Percentiles rank a stretch among this genome's conserved stretches.
Conservation (phyloP, 495 filamentous ascomycete genomes). For the Penicillium odoratum region DNA sequence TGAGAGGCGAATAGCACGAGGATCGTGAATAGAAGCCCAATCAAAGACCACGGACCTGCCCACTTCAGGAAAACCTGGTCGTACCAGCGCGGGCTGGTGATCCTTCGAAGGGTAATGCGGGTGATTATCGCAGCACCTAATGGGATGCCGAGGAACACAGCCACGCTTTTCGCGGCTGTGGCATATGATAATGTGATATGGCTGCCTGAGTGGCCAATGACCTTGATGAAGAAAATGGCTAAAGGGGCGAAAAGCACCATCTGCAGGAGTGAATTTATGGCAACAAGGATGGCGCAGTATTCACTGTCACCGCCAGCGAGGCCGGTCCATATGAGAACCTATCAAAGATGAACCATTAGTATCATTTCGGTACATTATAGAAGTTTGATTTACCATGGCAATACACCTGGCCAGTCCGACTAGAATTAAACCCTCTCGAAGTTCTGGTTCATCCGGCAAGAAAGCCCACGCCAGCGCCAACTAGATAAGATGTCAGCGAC, state of each 20-base stretch:
- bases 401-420: conserved; percentile 79
- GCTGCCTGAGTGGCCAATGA: conserved; percentile 52
- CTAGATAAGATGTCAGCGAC: conserved; percentile 24
- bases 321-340: conserved; percentile 78
- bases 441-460: conserved; percentile 66
- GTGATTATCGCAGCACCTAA: conserved; percentile 77
- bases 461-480: conserved; percentile 77
- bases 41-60: conserved; percentile 70
- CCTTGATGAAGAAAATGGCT: conserved; percentile 72
- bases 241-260: conserved; percentile 85
- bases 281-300: conserved; percentile 90
- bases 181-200: conserved; percentile 60
- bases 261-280: conserved; percentile 82
- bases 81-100: conserved; percentile 60
- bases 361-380: neutral
- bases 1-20: conserved; percentile 83
- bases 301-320: conserved; percentile 76
- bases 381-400: conserved; percentile 62
- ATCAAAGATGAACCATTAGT: conserved; percentile 2
- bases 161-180: conserved; percentile 75
- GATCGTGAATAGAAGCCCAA: conserved; percentile 85
- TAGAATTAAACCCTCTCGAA: conserved; percentile 72
- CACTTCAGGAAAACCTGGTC: conserved; percentile 68
- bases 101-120: conserved; percentile 58
- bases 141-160: conserved; percentile 83